Conservation (phyloP, 2,329 filamentous ascomycete species). For the Tolypocladium inflatum region DNA sequence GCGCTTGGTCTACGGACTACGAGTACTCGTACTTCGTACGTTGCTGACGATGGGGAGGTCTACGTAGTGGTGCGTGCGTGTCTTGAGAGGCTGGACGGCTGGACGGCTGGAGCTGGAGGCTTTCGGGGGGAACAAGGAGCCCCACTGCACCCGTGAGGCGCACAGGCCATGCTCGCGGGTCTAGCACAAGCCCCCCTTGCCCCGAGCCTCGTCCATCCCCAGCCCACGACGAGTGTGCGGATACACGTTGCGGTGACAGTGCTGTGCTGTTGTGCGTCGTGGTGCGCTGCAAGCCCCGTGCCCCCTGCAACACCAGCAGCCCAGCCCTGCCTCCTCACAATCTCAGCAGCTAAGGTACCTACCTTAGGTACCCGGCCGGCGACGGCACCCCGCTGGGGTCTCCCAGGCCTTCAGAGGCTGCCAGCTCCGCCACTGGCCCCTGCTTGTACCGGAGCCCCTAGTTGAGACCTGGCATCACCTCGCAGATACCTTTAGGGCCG, state of each 20-base stretch:
- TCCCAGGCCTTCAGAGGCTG: not conserved
- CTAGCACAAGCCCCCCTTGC: not conserved
- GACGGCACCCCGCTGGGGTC: not conserved
- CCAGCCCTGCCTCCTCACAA: not conserved
- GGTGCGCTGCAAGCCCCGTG: not conserved
- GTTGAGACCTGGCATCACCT: not conserved
- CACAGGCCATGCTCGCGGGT: not conserved
- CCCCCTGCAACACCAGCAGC: not conserved
- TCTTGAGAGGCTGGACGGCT: not conserved
- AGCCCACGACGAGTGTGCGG: not conserved
- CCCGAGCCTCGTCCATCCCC: not conserved
- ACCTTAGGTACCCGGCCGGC: too few relatives aligned
- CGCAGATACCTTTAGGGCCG: not conserved
- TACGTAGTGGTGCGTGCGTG: too few relatives aligned
- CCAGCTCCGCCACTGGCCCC: not conserved
- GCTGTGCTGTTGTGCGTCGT: not conserved
- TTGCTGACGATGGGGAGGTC: not conserved
- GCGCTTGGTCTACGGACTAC: not conserved
- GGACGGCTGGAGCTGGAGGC: not conserved
- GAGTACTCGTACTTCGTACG: too few relatives aligned
- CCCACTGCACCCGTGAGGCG: not conserved
- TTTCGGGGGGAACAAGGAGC: not conserved
- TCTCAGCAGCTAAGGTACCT: not conserved
- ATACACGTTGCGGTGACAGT: not conserved
- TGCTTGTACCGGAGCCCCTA: not conserved